phyloP scores from a whole-genome alignment of 768 basidiomycete species.

The Psilocybe sp. region DNA sequence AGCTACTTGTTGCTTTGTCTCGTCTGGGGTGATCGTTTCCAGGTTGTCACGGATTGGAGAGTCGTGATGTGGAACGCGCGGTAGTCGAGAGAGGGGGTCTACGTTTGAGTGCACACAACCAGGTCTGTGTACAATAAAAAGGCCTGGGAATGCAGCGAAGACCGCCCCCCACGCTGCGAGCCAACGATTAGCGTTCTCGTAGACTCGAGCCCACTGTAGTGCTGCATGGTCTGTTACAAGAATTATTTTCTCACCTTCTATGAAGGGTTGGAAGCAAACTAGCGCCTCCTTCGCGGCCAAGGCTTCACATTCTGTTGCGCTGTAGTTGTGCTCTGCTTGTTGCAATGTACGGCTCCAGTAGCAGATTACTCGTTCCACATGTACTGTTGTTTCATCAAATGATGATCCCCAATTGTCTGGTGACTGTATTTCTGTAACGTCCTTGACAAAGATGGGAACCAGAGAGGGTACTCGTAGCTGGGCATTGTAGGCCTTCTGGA shows the following conservation, averaged over 20 bases:
- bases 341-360: conserved; percentile 27
- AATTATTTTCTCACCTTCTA: conserved; percentile 29
- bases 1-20: not conserved
- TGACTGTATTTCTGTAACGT: not conserved
- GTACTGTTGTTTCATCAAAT: conserved; percentile 22
- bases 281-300: conserved; percentile 12
- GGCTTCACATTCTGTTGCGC: conserved; percentile 29
- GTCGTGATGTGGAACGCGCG: conserved; percentile 12
- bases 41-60: conserved; percentile 11
- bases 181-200: conserved; percentile 20
- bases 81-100: conserved; percentile 18
- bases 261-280: conserved; percentile 30
- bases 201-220: conserved; percentile 20
- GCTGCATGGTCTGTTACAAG: conserved; percentile 23
- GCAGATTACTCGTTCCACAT: conserved; percentile 26
- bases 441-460: not conserved
- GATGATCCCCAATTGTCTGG: not conserved
- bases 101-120: conserved; percentile 32
- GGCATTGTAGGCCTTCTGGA: not conserved
- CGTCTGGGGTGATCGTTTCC: conserved; percentile 4
- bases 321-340: conserved; percentile 26
- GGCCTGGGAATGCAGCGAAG: conserved; percentile 25
- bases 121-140: conserved; percentile 28
- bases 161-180: conserved; percentile 29
- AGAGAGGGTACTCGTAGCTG: not conserved